Evolutionary conservation across 2,329 filamentous ascomycete species (phyloP), one percentile per base, ranked within the genome.

Genomic region (Nemania sp.): DNA sequence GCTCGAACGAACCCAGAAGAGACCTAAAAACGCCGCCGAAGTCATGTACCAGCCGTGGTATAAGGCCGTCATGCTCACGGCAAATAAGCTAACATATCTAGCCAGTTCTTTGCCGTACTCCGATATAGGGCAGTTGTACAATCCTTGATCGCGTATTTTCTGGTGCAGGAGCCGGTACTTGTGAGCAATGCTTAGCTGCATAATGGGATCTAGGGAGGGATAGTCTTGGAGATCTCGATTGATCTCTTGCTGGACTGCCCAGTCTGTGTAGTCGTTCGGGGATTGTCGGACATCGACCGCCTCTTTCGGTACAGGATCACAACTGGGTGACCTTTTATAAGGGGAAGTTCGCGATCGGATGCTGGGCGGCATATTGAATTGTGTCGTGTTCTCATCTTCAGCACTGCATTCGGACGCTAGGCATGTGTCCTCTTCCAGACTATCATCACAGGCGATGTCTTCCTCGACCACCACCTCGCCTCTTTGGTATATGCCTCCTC

Each of bases 101-200:
- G 81, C 69, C 72, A 83, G 78, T 75, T 91, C 89, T 76, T 86
- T 87, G 67, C 77, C 85, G 67, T 91, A 91, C 49, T 87, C 86
- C 1, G 79, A 71, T 77, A 89, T 90, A 0, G 79, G 82, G 71
- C 89, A 91, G 10, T 86, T 70, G 78, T 90, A 91, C 20, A 87
- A 81, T 2, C 88, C 88, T 67, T 83, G 80, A 8, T 85, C 84
- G 59, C 83, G 81, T 69, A 91, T 76, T 49, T 81, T 80, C 70
- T 88, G 80, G 73, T 90, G 87, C 35, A 92, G 78, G 2, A 75
- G 76, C 13, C 86, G 83, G 77, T 90, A 91, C 72, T 88, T 87
- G 53, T 71, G 61, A 0, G 83, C 79, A 71, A 91, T 90, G 24
- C 83, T 81, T 13, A 82, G 78, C 78, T 91, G 89, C 3, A 86